These are phyloP conservation scores for Spergularia azorica DNA, from an alignment of 179 eudicot species.

Conservation along the genomic window DNA sequence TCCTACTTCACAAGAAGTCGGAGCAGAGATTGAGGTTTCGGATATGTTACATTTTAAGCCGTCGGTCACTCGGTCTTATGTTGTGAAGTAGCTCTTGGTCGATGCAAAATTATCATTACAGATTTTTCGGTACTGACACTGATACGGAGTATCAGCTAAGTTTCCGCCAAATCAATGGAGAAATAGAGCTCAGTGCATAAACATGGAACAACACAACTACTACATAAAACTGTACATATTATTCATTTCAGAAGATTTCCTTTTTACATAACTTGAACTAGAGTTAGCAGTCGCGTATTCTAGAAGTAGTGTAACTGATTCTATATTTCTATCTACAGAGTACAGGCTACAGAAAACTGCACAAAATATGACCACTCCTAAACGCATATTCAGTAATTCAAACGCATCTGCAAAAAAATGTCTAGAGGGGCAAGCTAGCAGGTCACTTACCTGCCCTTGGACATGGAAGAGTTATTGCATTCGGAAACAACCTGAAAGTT, in stretches of 20 bases:
- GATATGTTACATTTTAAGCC: too few relatives aligned
- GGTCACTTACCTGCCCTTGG: slow-evolving; percentile 2
- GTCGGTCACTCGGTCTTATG: too few relatives aligned
- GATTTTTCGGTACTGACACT: too few relatives aligned
- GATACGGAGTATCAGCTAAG: too few relatives aligned
- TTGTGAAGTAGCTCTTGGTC: too few relatives aligned
- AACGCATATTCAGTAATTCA: background rate
- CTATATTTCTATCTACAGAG: too few relatives aligned
- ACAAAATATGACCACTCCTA: background rate
- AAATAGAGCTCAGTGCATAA: background rate
- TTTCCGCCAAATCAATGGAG: too few relatives aligned
- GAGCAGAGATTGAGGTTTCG: too few relatives aligned
- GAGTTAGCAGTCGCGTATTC: background rate
- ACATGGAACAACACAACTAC: background rate
- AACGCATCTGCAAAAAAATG: background rate
- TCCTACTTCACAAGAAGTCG: too few relatives aligned
- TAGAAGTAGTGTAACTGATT: background rate
- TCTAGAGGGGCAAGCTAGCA: background rate
- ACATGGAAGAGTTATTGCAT: background rate
- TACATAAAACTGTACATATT: background rate
- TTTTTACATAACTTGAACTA: background rate
- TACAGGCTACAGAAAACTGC: slow-evolving; percentile 7
- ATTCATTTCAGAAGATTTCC: background rate
- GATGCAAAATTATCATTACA: too few relatives aligned
- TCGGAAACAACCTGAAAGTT: background rate